These are phyloP conservation scores for Penicillium samsonianum DNA, from an alignment of 495 filamentous ascomycete species.

Conservation along the genomic window DNA sequence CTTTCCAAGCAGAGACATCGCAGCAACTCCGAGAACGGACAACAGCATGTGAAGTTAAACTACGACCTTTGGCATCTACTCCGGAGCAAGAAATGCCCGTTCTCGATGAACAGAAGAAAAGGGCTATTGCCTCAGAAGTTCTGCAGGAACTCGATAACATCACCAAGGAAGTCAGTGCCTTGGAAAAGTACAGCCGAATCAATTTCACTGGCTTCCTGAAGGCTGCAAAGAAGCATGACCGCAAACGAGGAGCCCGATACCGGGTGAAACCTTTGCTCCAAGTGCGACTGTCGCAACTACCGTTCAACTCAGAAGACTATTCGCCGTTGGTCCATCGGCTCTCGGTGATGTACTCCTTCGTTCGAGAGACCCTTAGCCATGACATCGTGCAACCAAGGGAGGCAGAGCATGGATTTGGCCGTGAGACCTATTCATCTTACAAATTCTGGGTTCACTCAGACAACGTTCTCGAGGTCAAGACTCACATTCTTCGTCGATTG, in stretches of 20 bases:
- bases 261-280: slow-evolving; percentile 88
- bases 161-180: slow-evolving; percentile 84
- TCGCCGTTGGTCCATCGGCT: slow-evolving; percentile 82
- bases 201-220: slow-evolving; percentile 98
- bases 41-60: slow-evolving; percentile 53
- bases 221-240: slow-evolving; percentile 97
- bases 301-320: slow-evolving; percentile 96
- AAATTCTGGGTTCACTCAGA: slow-evolving; percentile 98
- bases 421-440: slow-evolving; percentile 79
- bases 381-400: slow-evolving; percentile 46
- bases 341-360: slow-evolving; percentile 93
- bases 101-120: slow-evolving; percentile 44
- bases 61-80: slow-evolving; percentile 47
- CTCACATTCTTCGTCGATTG: slow-evolving; percentile 83
- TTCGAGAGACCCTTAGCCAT: slow-evolving; percentile 74
- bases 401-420: slow-evolving; percentile 45
- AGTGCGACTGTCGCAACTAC: slow-evolving; percentile 78
- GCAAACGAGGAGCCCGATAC: slow-evolving; percentile 78
- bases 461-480: slow-evolving; percentile 95
- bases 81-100: slow-evolving; percentile 32
- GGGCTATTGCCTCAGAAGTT: slow-evolving; percentile 63
- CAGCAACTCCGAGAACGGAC: slow-evolving; percentile 69
- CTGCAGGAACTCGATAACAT: slow-evolving; percentile 80
- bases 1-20: slow-evolving; percentile 79
- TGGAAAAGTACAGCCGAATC: slow-evolving; percentile 92